A percentile compares a stretch with the other conserved stretches of the same genome.
Evolutionary conservation across 73 alveolate species (phyloP).

Genomic region (Blepharisma stoltei): DNA sequence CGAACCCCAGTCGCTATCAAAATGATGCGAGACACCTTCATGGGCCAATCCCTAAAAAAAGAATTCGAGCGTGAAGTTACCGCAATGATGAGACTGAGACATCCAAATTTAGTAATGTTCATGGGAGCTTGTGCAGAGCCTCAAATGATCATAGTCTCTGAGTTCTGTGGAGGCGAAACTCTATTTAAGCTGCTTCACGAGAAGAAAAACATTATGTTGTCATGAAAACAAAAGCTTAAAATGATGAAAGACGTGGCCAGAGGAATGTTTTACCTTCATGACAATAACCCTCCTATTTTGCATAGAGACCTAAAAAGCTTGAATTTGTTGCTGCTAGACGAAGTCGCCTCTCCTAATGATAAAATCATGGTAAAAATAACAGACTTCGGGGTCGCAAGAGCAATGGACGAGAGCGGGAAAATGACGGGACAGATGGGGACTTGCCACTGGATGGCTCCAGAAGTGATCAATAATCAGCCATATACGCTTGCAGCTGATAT

Average conservation of each 20-base stretch:
- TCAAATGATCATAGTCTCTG: constrained; percentile 68
- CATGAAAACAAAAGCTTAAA: constrained; percentile 53
- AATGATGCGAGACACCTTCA: constrained; percentile 87
- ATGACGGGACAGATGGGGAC: constrained; percentile 98
- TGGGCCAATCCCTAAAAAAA: constrained; percentile 78
- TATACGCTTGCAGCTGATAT: constrained; percentile 98
- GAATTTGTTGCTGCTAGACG: constrained; percentile 79
- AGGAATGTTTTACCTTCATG: constrained; percentile 68
- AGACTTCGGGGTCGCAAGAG: constrained; percentile 98
- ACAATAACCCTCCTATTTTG: constrained; percentile 78
- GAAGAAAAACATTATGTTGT: constrained; percentile 42
- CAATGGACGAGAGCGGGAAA: constrained; percentile 69
- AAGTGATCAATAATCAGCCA: constrained; percentile 89
- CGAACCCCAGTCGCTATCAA: constrained; percentile 95
- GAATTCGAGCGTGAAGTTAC: constrained; percentile 94
- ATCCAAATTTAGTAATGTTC: constrained; percentile 90
- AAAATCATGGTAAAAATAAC: constrained; percentile 91
- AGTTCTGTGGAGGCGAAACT: constrained; percentile 67
- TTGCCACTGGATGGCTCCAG: constrained; percentile 99
- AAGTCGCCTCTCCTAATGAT: constrained; percentile 65
- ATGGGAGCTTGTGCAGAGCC: constrained; percentile 89
- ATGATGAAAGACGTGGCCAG: constrained; percentile 58
- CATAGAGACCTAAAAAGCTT: constrained; percentile 90
- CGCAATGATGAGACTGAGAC: constrained; percentile 94
- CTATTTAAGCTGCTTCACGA: constrained; percentile 54